A percentile compares a stretch with the other conserved stretches of the same genome.
Conservation (phyloP, 768 basidiomycete species). For the Cystobasidium onofrii region DNA sequence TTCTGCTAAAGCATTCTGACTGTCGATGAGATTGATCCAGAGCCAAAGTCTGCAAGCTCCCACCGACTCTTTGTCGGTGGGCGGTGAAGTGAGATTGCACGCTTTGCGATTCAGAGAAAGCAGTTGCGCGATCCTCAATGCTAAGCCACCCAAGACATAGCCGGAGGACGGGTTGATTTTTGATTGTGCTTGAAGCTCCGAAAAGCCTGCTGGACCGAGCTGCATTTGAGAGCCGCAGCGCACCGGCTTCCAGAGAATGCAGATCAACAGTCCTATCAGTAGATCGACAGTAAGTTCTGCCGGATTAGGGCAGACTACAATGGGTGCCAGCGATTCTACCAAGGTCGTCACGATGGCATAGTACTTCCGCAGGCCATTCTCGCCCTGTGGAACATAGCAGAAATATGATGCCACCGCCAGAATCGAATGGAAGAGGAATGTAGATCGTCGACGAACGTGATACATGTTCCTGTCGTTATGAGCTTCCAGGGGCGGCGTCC, state of each 20-base stretch:
- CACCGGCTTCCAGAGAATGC: slow-evolving; percentile 28
- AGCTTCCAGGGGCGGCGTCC: slow-evolving; percentile 18
- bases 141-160: slow-evolving; percentile 24
- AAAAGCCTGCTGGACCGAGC: slow-evolving; percentile 25
- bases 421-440: slow-evolving; percentile 30
- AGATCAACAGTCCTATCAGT: slow-evolving; percentile 21
- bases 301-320: slow-evolving; percentile 26
- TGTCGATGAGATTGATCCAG: slow-evolving; percentile 30
- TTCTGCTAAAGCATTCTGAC: slow-evolving; percentile 14
- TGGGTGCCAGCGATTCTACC: slow-evolving; percentile 28
- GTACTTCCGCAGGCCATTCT: slow-evolving; percentile 29
- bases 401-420: slow-evolving; percentile 27
- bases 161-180: slow-evolving; percentile 30
- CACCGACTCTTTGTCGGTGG: neutral
- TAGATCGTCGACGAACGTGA: slow-evolving; percentile 28
- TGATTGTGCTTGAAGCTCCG: slow-evolving; percentile 13
- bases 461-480: slow-evolving; percentile 27
- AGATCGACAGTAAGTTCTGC: slow-evolving; percentile 28
- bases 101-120: slow-evolving; percentile 9
- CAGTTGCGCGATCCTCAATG: slow-evolving; percentile 17
- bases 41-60: slow-evolving; percentile 24
- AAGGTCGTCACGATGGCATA: slow-evolving; percentile 28
- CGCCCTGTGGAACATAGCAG: slow-evolving; percentile 30
- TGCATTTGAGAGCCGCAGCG: slow-evolving; percentile 27
- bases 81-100: neutral